phyloP scores from a whole-genome alignment of 371 early-diverging fungal genomes.

The Rhizomucor pusillus region DNA sequence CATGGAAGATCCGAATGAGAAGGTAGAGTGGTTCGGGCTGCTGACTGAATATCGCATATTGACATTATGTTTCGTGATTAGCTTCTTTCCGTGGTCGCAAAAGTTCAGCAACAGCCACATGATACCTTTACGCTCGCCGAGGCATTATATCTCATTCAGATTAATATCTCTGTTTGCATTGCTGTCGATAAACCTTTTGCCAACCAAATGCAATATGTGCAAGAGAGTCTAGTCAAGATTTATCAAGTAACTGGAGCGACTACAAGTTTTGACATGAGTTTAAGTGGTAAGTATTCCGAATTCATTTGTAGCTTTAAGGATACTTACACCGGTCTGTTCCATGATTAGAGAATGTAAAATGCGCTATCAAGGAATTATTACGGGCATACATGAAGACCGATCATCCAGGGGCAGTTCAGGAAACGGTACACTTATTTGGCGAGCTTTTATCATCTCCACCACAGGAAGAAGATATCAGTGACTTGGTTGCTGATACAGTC shows the following conservation, averaged over 20 bases:
- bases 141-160: background rate
- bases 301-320: background rate
- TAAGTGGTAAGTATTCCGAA: background rate
- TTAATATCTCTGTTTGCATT: background rate
- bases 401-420: no score
- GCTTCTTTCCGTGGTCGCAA: no score
- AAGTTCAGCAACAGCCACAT: no score
- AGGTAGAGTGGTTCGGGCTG: no score
- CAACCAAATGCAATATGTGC: background rate
- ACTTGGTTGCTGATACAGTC: no score
- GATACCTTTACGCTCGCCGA: no score
- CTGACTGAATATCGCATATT: no score
- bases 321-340: no score
- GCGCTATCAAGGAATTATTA: background rate
- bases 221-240: background rate
- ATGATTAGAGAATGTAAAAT: conserved; percentile 3
- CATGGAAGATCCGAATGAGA: no score
- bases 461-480: background rate
- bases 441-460: background rate
- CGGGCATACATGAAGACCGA: conserved; percentile 2
- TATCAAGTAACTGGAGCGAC: background rate
- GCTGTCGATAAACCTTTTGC: background rate
- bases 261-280: background rate
- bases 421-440: no score
- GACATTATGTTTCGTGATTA: no score